Evolutionary conservation across 805 yeast genomes (phyloP).

Genomic region (Cyberlindnera japonica): DNA sequence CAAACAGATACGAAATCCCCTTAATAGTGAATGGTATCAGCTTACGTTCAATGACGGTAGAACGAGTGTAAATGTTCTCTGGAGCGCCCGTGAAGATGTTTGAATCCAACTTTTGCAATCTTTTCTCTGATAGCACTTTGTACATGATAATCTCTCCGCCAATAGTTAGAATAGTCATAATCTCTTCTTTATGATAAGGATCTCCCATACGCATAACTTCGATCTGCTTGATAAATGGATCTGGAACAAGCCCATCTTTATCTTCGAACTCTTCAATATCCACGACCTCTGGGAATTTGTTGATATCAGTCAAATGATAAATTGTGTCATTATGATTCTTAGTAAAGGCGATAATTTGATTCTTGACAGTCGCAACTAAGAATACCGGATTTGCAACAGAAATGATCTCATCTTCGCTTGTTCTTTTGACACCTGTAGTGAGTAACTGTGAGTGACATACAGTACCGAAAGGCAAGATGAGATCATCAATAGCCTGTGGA

Average conservation of each 20-base stretch:
- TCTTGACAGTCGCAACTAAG: constrained; percentile 72
- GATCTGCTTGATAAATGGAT: constrained; percentile 70
- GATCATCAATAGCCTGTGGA: constrained; percentile 36
- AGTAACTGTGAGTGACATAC: constrained; percentile 49
- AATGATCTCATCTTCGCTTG: constrained; percentile 26
- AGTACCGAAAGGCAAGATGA: constrained; percentile 68
- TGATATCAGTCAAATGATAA: constrained; percentile 35
- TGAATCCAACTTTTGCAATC: constrained; percentile 41
- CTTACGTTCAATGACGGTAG: constrained; percentile 61
- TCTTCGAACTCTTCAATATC: constrained; percentile 32
- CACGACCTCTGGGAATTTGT: constrained; percentile 38
- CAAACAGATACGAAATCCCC: constrained; percentile 57
- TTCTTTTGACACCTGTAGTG: constrained; percentile 30
- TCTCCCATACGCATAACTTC: constrained; percentile 66
- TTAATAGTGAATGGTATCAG: constrained; percentile 56
- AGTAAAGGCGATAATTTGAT: constrained; percentile 62
- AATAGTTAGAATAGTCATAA: constrained; percentile 65
- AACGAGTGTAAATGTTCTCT: constrained; percentile 63
- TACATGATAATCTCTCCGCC: constrained; percentile 79
- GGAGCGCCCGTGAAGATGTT: constrained; percentile 72
- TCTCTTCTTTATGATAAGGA: constrained; percentile 48
- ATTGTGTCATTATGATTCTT: constrained; percentile 43
- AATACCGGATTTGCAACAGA: constrained; percentile 39
- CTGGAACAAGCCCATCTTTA: constrained; percentile 47
- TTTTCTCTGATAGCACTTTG: constrained; percentile 44